Conservation (phyloP, 345 rosid genomes). For the Mangifera indica region DNA sequence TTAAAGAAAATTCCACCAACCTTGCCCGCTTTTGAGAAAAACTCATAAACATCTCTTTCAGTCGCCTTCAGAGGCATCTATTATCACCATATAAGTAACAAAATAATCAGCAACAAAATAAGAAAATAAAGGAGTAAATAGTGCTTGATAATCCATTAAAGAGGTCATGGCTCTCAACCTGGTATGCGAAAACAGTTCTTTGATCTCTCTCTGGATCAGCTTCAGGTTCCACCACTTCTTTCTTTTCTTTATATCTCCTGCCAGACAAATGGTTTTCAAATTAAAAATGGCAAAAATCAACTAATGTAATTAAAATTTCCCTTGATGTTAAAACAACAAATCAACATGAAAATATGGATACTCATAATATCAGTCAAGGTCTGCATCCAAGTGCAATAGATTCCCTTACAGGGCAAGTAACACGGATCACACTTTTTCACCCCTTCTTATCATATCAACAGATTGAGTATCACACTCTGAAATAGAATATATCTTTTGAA, state of each 20-base stretch:
- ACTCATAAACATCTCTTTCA: conserved; percentile 91
- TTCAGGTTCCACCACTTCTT: conserved; percentile 74
- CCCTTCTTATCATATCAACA: not conserved
- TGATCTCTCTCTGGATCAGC: conserved; percentile 98
- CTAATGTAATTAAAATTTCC: not conserved
- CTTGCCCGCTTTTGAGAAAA: conserved; percentile 95
- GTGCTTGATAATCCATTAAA: not conserved
- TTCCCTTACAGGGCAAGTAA: not conserved
- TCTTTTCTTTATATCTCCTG: conserved; percentile 84
- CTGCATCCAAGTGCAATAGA: not conserved
- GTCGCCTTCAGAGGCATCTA: conserved; percentile 96
- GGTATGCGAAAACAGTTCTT: conserved; percentile 94
- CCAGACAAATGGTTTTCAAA: conserved; percentile 10
- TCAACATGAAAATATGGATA: not conserved
- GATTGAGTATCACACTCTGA: not conserved
- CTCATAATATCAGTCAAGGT: not conserved
- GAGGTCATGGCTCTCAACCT: conserved; percentile 40
- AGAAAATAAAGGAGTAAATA: not conserved
- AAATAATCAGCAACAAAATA: not conserved
- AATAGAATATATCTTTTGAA: not conserved
- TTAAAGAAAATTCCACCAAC: conserved; percentile 35
- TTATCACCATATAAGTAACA: conserved; percentile 24
- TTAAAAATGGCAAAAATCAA: not conserved
- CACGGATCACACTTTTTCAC: not conserved
- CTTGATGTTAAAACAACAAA: not conserved